phyloP scores from a whole-genome alignment of 2,329 filamentous ascomycete species.

The Blumeria graminis region DNA sequence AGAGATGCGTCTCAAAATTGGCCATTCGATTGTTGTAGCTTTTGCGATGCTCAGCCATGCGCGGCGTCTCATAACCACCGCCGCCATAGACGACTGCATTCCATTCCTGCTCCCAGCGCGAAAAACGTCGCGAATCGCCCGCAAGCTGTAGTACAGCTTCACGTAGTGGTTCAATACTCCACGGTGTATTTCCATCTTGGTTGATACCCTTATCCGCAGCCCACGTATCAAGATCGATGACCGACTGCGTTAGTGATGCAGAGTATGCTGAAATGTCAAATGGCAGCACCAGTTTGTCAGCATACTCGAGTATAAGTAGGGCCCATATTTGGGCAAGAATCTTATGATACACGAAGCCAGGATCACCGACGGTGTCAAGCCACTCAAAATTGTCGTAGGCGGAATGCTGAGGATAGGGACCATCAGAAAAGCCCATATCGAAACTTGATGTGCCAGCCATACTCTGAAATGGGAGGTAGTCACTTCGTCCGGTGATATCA shows the following conservation, averaged over 20 bases:
- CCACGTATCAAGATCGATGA: constrained; percentile 42
- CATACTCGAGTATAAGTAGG: constrained; percentile 63
- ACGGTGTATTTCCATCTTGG: constrained; percentile 20
- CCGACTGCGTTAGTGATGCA: constrained; percentile 35
- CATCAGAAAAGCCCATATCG: constrained; percentile 53
- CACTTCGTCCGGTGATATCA: constrained; percentile 48
- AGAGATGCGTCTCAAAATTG: constrained; percentile 56
- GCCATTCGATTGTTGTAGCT: constrained; percentile 60
- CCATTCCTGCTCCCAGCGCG: constrained; percentile 57
- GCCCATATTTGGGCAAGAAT: constrained; percentile 57
- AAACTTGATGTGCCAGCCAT: constrained; percentile 74
- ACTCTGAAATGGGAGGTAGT: constrained; percentile 77
- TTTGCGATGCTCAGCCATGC: constrained; percentile 40
- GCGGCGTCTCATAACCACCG: constrained; percentile 49
- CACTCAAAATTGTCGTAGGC: constrained; percentile 81
- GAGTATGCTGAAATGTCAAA: constrained; percentile 62
- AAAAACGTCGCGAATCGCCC: constrained; percentile 37
- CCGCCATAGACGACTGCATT: constrained; percentile 43
- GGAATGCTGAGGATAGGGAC: constrained; percentile 46
- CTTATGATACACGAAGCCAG: constrained; percentile 58
- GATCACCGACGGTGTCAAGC: constrained; percentile 61
- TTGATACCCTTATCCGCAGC: constrained; percentile 30
- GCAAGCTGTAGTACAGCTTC: constrained; percentile 38
- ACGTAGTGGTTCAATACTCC: constrained; percentile 25
- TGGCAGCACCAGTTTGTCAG: constrained; percentile 58